Evolutionary conservation across 202 grass and related monocot genomes (phyloP).

Genomic region (Zizania palustris): DNA sequence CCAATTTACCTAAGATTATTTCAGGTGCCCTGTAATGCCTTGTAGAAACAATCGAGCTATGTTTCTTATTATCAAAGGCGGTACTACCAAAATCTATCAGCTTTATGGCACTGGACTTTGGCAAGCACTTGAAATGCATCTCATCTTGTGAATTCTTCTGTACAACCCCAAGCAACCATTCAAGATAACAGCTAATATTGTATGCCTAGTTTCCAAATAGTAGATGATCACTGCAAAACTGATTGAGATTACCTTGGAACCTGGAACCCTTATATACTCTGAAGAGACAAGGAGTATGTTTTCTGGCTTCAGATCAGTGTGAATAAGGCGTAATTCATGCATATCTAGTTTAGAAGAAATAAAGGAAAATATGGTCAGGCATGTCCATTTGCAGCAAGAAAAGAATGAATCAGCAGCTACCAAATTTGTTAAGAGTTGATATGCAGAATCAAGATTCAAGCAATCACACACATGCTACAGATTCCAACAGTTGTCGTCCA

Average conservation of each 20-base stretch:
- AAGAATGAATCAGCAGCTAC: conserved; percentile 46
- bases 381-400: too few species aligned
- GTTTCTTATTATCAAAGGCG: conserved; percentile 77
- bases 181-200: conserved; percentile 54
- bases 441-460: conserved; percentile 51
- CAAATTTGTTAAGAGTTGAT: conserved; percentile 53
- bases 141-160: conserved; percentile 82
- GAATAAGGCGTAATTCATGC: conserved; percentile 89
- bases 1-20: conserved; percentile 93
- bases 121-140: conserved; percentile 83
- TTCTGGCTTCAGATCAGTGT: conserved; percentile 99
- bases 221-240: conserved; percentile 46
- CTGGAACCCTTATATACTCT: conserved; percentile 81
- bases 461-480: conserved; percentile 97
- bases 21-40: conserved; percentile 99
- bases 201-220: conserved; percentile 51
- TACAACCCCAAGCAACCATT: conserved; percentile 65
- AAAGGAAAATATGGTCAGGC: too few species aligned
- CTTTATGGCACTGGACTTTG: conserved; percentile 96
- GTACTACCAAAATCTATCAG: conserved; percentile 99
- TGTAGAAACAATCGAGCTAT: conserved; percentile 95
- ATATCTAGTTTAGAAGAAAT: conserved; percentile 68
- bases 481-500: conserved; percentile 97
- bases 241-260: conserved; percentile 67
- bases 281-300: conserved; percentile 93